A percentile compares a stretch with the other conserved stretches of the same genome.
Conservation (phyloP, 805 yeast genomes). For the Candida gorgasii region DNA sequence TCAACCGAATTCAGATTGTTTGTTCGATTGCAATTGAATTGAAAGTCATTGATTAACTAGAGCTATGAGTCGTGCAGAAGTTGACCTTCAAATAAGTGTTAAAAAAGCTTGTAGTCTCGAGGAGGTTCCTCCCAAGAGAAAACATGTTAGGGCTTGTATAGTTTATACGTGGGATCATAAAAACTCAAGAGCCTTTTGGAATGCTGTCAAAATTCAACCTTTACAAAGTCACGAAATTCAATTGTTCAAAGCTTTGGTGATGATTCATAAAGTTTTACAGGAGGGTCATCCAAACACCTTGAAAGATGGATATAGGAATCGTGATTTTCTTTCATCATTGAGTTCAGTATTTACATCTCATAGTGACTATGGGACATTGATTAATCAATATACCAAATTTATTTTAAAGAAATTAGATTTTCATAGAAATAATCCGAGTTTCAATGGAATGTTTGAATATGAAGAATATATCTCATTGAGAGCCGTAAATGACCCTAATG, state of each 20-base stretch:
- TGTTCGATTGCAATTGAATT: not conserved
- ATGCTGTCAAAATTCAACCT: constrained; percentile 75
- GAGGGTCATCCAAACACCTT: constrained; percentile 93
- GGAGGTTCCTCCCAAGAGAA: constrained; percentile 91
- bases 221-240: constrained; percentile 81
- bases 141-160: constrained; percentile 93
- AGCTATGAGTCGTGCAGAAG: constrained; percentile 47
- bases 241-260: constrained; percentile 79
- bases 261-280: constrained; percentile 89
- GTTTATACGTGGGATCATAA: constrained; percentile 97
- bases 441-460: constrained; percentile 94
- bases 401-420: constrained; percentile 74
- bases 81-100: constrained; percentile 52
- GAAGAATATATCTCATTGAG: constrained; percentile 90
- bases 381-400: constrained; percentile 72
- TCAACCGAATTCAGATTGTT: not conserved
- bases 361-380: constrained; percentile 64
- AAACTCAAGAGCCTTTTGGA: constrained; percentile 82
- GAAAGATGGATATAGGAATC: constrained; percentile 75
- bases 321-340: constrained; percentile 75
- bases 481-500: constrained; percentile 90
- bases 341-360: constrained; percentile 52
- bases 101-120: constrained; percentile 85
- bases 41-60: not conserved
- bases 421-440: constrained; percentile 82